Evolutionary conservation across 176 grass and related monocot species (phyloP).

Genomic region (Triticum dicoccoides): DNA sequence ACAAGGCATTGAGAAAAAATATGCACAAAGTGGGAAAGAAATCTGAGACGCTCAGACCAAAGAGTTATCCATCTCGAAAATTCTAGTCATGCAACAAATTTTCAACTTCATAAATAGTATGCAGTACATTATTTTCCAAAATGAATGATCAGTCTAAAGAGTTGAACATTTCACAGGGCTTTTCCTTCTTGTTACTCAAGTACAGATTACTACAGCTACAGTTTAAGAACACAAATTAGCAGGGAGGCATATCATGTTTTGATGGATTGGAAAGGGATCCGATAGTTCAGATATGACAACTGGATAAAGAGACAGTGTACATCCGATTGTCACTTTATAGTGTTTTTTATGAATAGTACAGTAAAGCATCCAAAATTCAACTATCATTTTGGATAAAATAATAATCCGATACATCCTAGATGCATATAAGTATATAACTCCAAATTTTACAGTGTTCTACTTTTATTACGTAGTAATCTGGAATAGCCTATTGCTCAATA

Average conservation of each 20-base stretch:
- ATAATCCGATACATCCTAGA: not conserved
- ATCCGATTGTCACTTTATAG: not conserved
- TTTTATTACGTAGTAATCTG: not conserved
- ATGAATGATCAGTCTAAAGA: not conserved
- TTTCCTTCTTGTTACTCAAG: not conserved
- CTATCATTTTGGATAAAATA: not conserved
- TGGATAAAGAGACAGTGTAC: not conserved
- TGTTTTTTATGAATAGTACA: not conserved
- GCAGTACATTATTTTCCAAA: not conserved
- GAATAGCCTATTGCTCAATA: slow-evolving; percentile 7
- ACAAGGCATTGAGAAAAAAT: not conserved
- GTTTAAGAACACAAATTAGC: not conserved
- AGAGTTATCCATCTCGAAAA: not conserved
- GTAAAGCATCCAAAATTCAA: not conserved
- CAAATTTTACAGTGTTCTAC: not conserved
- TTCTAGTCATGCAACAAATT: not conserved
- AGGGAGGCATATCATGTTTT: not conserved
- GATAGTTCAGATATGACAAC: not conserved
- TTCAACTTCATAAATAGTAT: not conserved
- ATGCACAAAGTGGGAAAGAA: not conserved
- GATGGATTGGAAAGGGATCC: not conserved
- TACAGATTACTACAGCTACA: not conserved
- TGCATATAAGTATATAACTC: not conserved
- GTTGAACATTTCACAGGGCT: not conserved
- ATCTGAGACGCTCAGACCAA: not conserved